Base-by-base conservation (phyloP, 1,139 yeast species). In the Saccharomyces hybrid region DNA sequence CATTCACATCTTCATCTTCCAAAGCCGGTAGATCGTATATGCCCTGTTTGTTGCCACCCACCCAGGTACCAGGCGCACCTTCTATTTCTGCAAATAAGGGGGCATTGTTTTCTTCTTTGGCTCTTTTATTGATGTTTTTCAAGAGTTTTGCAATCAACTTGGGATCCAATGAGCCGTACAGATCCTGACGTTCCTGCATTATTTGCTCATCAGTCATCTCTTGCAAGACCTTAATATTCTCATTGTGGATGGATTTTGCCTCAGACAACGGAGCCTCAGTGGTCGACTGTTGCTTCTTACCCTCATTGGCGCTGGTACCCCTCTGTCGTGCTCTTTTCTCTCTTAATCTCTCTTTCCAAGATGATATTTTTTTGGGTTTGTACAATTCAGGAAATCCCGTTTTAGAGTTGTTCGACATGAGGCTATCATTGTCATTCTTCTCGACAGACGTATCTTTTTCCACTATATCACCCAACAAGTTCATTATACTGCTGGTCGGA, bases 201-300 rank as follows among this genome's bases (percentile, higher is more conserved):
- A 88, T 79, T 63, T 91, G 91, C 27, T 79, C 84, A 1, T 75
- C 76, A 1, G 86, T 74, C 95, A 91, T 86, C 14, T 71, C 68
- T 25, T 83, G 72, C 56, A 93, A 69, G 51, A 77, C 75, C 48
- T 82, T 81, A 60, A 86, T 67, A 68, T 91, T 91, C 64, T 91
- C 97, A 55, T 78, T 69, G 68, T 88, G 93, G 38, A 91, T 88
- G 64, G 80, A 78, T 61, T 85, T 91, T 1, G 84, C 80, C 62
- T 88, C 96, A 0, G 80, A 65, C 3, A 14, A 5, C 20, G 42
- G 42, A 14, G 20, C 42, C 6, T 56, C 46, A 55, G 52, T 48
- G 52, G 20, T 57, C 62, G 28, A 55, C 58, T 44, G 28, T 5
- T 34, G 25, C n/a, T 26, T 41, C 5, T 26, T 34, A 13, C 46